Percentiles rank a stretch among this genome's conserved stretches.
Conservation (phyloP, 2,329 filamentous ascomycete species). For the Pseudogymnoascus sp. region DNA sequence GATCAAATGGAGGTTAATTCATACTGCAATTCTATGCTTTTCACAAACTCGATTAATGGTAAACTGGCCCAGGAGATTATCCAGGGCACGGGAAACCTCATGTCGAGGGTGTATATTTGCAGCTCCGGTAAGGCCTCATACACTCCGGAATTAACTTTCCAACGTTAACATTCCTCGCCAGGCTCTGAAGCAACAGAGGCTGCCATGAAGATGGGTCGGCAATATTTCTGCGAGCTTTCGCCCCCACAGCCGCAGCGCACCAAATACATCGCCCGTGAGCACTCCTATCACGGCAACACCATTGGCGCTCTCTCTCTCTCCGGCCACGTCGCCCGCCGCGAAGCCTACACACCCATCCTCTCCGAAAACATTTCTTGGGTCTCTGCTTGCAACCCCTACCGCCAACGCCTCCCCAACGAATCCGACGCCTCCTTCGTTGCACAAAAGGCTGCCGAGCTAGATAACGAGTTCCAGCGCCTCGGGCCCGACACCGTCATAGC, state of each 20-base stretch:
- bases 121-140: constrained; percentile 43
- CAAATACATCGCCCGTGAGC: constrained; percentile 56
- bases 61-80: constrained; percentile 37
- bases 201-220: constrained; percentile 58
- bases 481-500: constrained; percentile 57
- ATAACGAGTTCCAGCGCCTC: constrained; percentile 52
- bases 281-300: constrained; percentile 66
- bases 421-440: constrained; percentile 48
- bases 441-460: constrained; percentile 54
- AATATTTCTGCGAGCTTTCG: constrained; percentile 55
- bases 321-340: constrained; percentile 52
- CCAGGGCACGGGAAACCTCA: constrained; percentile 34
- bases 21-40: constrained; percentile 55
- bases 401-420: constrained; percentile 44
- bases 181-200: constrained; percentile 65
- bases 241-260: constrained; percentile 44
- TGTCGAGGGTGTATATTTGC: constrained; percentile 49
- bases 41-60: constrained; percentile 46
- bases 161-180: constrained; percentile 23
- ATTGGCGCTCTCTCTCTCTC: constrained; percentile 54
- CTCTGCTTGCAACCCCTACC: constrained; percentile 58
- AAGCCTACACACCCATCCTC: constrained; percentile 51
- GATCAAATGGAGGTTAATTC: constrained; percentile 48
- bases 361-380: constrained; percentile 48
- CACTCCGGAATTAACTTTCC: neutral